Evolutionary conservation across 371 early-diverging fungal species (phyloP).

Genomic region (Circinella minor): DNA sequence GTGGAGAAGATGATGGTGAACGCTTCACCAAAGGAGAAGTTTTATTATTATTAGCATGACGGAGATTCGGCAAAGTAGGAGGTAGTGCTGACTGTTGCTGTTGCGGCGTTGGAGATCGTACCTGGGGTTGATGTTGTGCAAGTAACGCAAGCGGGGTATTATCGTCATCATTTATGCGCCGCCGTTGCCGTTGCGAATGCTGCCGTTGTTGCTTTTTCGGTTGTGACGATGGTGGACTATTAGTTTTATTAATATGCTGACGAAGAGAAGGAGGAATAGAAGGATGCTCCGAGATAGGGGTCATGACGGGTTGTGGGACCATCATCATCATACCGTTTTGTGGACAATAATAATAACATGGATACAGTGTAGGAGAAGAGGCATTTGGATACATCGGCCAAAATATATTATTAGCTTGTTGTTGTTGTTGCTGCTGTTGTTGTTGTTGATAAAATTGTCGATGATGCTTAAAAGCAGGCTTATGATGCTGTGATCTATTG

Average conservation of each 20-base stretch:
- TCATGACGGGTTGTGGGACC: conserved; percentile 4
- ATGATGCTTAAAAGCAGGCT: not conserved
- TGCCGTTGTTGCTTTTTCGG: not conserved
- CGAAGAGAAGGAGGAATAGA: not conserved
- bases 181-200: not conserved
- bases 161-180: conserved; percentile 4
- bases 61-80: too few species aligned
- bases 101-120: not conserved
- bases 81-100: too few species aligned
- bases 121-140: not conserved
- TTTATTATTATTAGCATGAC: not conserved
- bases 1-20: not conserved
- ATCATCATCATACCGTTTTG: conserved; percentile 4
- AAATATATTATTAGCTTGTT: not conserved
- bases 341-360: conserved; percentile 5
- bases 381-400: not conserved
- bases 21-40: not conserved
- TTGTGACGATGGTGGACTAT: not conserved
- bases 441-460: not conserved
- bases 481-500: not conserved
- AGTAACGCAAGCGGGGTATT: conserved; percentile 8
- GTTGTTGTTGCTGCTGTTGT: not conserved
- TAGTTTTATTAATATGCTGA: not conserved
- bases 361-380: not conserved
- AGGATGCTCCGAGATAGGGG: not conserved